A percentile compares a stretch with the other conserved stretches of the same genome.
These are phyloP conservation scores for Durotheca rogersii DNA, from an alignment of 495 filamentous ascomycete genomes.

Conservation along the genomic window DNA sequence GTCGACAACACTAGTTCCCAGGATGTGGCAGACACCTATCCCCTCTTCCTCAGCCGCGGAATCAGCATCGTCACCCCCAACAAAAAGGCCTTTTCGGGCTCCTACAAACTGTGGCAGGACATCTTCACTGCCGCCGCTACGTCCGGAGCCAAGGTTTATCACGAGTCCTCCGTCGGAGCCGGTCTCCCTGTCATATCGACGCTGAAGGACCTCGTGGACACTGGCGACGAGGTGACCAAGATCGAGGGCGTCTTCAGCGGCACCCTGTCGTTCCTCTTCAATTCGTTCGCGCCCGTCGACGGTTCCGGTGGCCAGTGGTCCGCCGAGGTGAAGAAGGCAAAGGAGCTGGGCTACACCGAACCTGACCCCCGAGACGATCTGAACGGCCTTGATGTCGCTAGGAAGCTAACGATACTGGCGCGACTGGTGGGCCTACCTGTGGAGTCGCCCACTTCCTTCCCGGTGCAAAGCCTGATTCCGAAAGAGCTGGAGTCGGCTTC, in stretches of 20 bases:
- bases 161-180: constrained; percentile 90
- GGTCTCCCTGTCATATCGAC: constrained; percentile 91
- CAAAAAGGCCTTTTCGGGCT: constrained; percentile 91
- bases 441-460: constrained; percentile 76
- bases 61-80: constrained; percentile 93
- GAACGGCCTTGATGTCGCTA: constrained; percentile 92
- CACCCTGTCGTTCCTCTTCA: constrained; percentile 95
- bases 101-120: constrained; percentile 71
- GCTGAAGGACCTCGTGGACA: constrained; percentile 82
- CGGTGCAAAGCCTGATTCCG: constrained; percentile 88
- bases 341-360: constrained; percentile 94
- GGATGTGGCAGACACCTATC: constrained; percentile 75
- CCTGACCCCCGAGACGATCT: constrained; percentile 94
- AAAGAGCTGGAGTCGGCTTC: constrained; percentile 70
- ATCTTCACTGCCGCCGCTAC: constrained; percentile 68
- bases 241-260: constrained; percentile 97
- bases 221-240: constrained; percentile 80
- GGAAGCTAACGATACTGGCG: constrained; percentile 94
- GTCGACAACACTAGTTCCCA: constrained; percentile 94
- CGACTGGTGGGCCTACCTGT: constrained; percentile 76
- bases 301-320: constrained; percentile 75
- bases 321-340: constrained; percentile 82
- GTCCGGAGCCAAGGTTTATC: constrained; percentile 76
- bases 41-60: constrained; percentile 70
- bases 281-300: constrained; percentile 80